These are phyloP conservation scores for Chrysochromulina tobinii DNA, from an alignment of 78 protist species.

Conservation along the genomic window DNA sequence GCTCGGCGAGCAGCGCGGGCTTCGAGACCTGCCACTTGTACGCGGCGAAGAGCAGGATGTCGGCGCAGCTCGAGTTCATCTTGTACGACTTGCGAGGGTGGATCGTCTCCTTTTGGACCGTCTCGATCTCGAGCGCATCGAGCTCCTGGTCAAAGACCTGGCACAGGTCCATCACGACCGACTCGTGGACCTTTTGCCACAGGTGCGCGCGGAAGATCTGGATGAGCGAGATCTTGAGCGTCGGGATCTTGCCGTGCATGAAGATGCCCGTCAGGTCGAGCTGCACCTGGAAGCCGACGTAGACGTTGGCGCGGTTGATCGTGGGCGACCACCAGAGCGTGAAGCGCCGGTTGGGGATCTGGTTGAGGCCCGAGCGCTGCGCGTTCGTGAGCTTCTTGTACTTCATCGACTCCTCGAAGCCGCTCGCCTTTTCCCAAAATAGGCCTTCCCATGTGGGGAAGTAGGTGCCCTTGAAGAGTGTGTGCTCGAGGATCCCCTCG, in stretches of 20 bases:
- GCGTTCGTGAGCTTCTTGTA: slow-evolving; percentile 99
- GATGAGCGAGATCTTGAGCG: slow-evolving; percentile 97
- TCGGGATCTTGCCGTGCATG: slow-evolving; percentile 99
- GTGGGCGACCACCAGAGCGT: slow-evolving; percentile 99
- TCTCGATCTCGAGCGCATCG: slow-evolving; percentile 95
- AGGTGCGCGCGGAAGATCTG: slow-evolving; percentile 99
- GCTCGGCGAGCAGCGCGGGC: slow-evolving; percentile 94
- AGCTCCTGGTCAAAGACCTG: slow-evolving; percentile 95
- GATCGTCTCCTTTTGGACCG: slow-evolving; percentile 98
- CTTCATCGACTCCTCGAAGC: slow-evolving; percentile 96
- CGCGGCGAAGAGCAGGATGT: slow-evolving; percentile 94
- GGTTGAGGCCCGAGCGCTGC: slow-evolving; percentile 99
- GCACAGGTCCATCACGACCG: slow-evolving; percentile 90
- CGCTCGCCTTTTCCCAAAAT: slow-evolving; percentile 98
- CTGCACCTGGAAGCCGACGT: slow-evolving; percentile 99
- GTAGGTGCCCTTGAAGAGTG: slow-evolving; percentile 99
- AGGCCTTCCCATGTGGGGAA: slow-evolving; percentile 99
- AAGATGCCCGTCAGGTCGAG: slow-evolving; percentile 99
- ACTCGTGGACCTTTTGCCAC: slow-evolving; percentile 99
- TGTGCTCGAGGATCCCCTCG: slow-evolving; percentile 99
- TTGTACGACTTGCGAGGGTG: slow-evolving; percentile 99
- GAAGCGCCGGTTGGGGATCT: slow-evolving; percentile 99
- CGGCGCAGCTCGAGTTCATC: slow-evolving; percentile 99
- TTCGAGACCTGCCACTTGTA: slow-evolving; percentile 97
- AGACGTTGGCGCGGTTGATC: slow-evolving; percentile 99